Percentiles rank a stretch among this genome's conserved stretches.
Evolutionary conservation across 352 stramenopile species (phyloP).

Genomic region (Pythium phragmitis): DNA sequence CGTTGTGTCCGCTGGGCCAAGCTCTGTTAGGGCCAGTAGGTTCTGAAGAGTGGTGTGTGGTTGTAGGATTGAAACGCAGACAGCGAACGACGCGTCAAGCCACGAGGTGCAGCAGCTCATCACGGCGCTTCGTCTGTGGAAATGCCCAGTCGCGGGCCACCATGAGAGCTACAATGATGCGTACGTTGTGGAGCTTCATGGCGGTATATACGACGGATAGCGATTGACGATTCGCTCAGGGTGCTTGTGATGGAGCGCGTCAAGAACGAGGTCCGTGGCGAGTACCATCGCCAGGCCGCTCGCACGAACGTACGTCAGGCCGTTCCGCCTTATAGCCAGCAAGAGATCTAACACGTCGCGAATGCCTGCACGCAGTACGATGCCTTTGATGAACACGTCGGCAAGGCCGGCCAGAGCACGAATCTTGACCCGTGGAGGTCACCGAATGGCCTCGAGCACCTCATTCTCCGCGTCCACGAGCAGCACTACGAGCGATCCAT

Average conservation of each 20-base stretch:
- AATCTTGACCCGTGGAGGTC: constrained; percentile 48
- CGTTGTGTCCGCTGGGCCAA: not conserved
- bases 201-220: not conserved
- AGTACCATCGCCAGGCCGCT: constrained; percentile 53
- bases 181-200: constrained; percentile 5
- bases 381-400: constrained; percentile 41
- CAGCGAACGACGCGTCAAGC: constrained; percentile 1
- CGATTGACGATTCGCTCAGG: constrained; percentile 4
- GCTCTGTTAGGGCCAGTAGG: no score
- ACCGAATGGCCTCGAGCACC: constrained; percentile 26
- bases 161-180: constrained; percentile 16
- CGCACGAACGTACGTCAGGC: constrained; percentile 34
- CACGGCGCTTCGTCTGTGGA: constrained; percentile 2
- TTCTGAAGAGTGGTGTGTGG: not conserved
- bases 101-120: constrained; percentile 20
- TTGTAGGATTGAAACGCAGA: constrained; percentile 22
- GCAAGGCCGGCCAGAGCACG: constrained; percentile 41
- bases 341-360: not conserved
- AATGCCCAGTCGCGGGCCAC: constrained; percentile 19
- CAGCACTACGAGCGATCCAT: constrained; percentile 39
- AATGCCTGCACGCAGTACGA: constrained; percentile 37
- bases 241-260: constrained; percentile 54
- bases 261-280: constrained; percentile 65
- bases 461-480: constrained; percentile 43
- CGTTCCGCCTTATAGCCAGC: not conserved